Evolutionary conservation across 345 rosid genomes (phyloP), one percentile per base, ranked within the genome.

Genomic region (Isatis tinctoria): DNA sequence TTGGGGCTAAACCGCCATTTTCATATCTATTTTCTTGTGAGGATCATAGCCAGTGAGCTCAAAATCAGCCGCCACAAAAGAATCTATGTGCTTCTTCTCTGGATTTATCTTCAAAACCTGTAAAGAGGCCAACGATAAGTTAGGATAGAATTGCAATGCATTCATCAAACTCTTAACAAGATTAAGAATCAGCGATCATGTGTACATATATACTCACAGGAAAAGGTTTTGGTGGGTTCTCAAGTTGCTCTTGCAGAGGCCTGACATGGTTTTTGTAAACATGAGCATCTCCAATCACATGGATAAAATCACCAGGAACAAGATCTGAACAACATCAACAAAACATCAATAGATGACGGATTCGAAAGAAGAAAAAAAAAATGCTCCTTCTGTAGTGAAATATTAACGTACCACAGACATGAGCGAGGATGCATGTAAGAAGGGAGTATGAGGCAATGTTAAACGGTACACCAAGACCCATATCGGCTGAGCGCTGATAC

Each of bases 401-500:
- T 33, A 40, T 8, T 41, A 37, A 78, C 33, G 69, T 87, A 92
- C 98, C 93, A 76, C 98, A 92, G 76, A 96, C 89, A 66, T 96
- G 97, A 79, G 99, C 97, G 72, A 96, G 86, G 77, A 96, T 88
- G 86, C 85, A 84, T 17, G 98, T 90, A 72, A 96, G 82, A 39
- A 96, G 97, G 40, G 97, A 87, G 84, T 96, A 92, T 9, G 99
- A 92, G 11, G 96, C 98, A 72, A 96, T 79, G 84, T 96, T 96
- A 82, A 96, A 92, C 2, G 98, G 99, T 76, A 96, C 99, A 5
- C 96, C 97, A 45, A 96, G 85, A 67, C 98, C 97, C 92, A 96
- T 87, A 83, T 96, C 98, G 32, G 97, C 97, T 70, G 97, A 92
- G 4, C 96, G 90, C 74, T 96, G 99, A 86, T 96, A 92, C 96